These are phyloP conservation scores for Parafenestella ontariensis DNA, from an alignment of 2,329 filamentous ascomycete genomes.

Conservation along the genomic window DNA sequence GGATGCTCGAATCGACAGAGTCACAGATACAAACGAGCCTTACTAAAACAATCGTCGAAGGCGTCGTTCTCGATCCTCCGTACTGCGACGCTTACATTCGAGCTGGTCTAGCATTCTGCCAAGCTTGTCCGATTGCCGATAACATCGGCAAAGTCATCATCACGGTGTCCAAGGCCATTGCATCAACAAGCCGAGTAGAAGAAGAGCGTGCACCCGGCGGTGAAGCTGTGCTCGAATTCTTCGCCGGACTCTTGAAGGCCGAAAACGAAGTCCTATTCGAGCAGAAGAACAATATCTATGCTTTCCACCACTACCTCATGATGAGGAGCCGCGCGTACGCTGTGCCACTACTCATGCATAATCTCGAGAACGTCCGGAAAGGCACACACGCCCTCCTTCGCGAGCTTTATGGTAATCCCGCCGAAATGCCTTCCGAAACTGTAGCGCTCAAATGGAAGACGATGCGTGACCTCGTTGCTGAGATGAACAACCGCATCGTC, in stretches of 20 bases:
- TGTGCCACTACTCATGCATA: conserved; percentile 35
- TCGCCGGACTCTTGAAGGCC: conserved; percentile 28
- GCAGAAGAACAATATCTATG: conserved; percentile 18
- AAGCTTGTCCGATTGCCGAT: conserved; percentile 21
- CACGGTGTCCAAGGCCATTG: conserved; percentile 26
- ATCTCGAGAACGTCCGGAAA: conserved; percentile 38
- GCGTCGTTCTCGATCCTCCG: conserved; percentile 33
- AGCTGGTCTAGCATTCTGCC: conserved; percentile 41
- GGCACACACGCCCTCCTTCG: conserved; percentile 26
- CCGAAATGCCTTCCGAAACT: conserved; percentile 18
- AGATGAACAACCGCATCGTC: conserved; percentile 29
- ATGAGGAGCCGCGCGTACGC: conserved; percentile 23
- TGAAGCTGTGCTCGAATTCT: conserved; percentile 35
- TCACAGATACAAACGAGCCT: conserved; percentile 21
- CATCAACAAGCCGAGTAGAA: conserved; percentile 9
- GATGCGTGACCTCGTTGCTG: conserved; percentile 23
- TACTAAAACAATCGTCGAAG: conserved; percentile 38
- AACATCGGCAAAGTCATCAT: conserved; percentile 29
- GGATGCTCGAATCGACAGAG: conserved; percentile 35
- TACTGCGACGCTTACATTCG: conserved; percentile 42
- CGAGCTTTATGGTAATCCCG: conserved; percentile 31
- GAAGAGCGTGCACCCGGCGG: conserved; percentile 31
- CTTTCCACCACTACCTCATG: conserved; percentile 33
- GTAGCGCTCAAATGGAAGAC: conserved; percentile 29
- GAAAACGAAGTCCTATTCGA: conserved; percentile 32